A percentile compares a stretch with the other conserved stretches of the same genome.
Evolutionary conservation across 208 protist genomes (phyloP).

Genomic region (Tetramitus jugosus): DNA sequence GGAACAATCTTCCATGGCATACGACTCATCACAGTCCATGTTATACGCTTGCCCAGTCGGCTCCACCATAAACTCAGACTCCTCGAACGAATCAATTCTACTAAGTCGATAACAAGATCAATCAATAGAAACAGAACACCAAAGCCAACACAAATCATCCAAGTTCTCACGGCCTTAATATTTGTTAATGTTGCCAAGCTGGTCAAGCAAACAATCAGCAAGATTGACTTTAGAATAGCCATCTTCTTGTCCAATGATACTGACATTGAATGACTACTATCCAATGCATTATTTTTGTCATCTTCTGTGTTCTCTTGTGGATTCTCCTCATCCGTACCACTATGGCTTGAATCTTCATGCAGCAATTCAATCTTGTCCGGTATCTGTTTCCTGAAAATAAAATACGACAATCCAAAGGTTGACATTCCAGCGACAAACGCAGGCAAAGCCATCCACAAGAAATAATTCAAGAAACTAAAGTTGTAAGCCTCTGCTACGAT

Average conservation of each 20-base stretch:
- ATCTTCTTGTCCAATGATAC: neutral
- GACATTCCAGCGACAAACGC: conserved; percentile 28
- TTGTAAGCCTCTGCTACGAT: conserved; percentile 31
- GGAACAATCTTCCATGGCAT: conserved; percentile 33
- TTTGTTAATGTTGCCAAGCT: neutral
- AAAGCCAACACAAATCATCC: neutral
- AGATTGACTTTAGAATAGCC: conserved; percentile 24
- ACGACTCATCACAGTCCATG: neutral
- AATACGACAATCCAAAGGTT: conserved; percentile 10
- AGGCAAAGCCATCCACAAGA: conserved; percentile 30
- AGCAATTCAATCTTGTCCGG: neutral
- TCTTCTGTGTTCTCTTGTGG: neutral
- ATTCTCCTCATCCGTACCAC: neutral
- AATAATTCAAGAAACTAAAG: conserved; percentile 32
- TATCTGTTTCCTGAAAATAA: conserved; percentile 15
- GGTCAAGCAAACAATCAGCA: conserved; percentile 30
- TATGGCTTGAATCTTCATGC: no score
- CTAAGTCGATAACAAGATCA: conserved; percentile 11
- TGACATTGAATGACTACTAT: neutral
- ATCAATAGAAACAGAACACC: conserved; percentile 10
- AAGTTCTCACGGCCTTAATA: conserved; percentile 22
- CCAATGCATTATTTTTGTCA: neutral
- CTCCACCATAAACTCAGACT: conserved; percentile 14
- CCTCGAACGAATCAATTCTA: neutral
- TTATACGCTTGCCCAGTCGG: no score